Percentiles rank a stretch among this genome's conserved stretches.
These are phyloP conservation scores for Neurospora cerealis DNA, from an alignment of 495 filamentous ascomycete genomes.

Conservation along the genomic window DNA sequence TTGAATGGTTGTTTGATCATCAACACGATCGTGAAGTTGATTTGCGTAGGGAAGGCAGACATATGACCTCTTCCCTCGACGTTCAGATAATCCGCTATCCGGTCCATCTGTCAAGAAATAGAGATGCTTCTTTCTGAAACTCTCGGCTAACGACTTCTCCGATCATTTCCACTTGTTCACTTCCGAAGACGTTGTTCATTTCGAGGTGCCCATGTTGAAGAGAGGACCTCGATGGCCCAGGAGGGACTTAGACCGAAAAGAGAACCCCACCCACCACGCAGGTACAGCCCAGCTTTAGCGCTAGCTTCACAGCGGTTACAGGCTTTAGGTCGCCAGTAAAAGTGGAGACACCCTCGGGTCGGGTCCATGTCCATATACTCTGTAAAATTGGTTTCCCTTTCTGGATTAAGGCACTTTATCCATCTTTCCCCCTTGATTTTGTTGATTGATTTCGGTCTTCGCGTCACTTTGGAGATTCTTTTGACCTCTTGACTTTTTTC, in stretches of 20 bases:
- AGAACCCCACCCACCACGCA: not conserved
- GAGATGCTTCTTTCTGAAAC: not conserved
- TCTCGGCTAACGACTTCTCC: not conserved
- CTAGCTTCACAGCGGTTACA: not conserved
- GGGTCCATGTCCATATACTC: not conserved
- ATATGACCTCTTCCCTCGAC: not conserved
- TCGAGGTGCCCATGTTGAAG: not conserved
- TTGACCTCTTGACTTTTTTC: not conserved
- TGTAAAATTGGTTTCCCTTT: not conserved
- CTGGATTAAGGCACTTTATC: not conserved
- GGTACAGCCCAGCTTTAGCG: not conserved
- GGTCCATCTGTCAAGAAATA: not conserved
- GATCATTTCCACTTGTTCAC: not conserved
- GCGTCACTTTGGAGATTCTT: not conserved
- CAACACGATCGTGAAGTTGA: too few relatives aligned
- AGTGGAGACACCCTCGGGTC: not conserved
- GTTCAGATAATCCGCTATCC: not conserved
- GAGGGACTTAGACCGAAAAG: not conserved
- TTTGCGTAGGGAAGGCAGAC: too few relatives aligned
- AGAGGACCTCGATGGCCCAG: not conserved
- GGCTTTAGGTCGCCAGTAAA: not conserved
- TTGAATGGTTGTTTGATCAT: not conserved
- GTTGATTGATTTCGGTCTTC: not conserved
- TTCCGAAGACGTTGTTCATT: not conserved
- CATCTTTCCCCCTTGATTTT: not conserved